phyloP scores from a whole-genome alignment of 345 rosid genomes.

The Boechera stricta region DNA sequence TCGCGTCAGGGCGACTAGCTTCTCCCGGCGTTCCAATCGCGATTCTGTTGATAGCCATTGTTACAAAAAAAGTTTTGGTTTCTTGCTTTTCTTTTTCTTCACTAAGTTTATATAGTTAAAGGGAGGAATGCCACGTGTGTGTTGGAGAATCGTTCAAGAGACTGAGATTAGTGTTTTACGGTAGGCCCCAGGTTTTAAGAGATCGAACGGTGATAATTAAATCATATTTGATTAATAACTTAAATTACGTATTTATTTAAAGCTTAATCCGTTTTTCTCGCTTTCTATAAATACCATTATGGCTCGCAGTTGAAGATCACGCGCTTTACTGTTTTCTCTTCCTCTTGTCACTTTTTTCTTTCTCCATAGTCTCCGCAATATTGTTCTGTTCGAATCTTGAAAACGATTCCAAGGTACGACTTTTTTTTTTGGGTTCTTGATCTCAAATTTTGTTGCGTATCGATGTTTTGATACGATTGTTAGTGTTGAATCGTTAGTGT shows the following conservation, averaged over 20 bases:
- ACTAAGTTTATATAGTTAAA: slow-evolving; percentile 40
- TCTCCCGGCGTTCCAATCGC: slow-evolving; percentile 69
- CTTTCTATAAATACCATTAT: slow-evolving; percentile 41
- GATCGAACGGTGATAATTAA: slow-evolving; percentile 28
- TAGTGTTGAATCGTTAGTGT: neutral
- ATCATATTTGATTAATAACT: neutral
- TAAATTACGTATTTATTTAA: slow-evolving; percentile 6
- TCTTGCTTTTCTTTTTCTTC: neutral
- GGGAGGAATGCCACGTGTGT: slow-evolving; percentile 34
- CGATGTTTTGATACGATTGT: neutral
- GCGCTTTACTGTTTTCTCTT: slow-evolving; percentile 38
- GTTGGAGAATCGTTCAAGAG: slow-evolving; percentile 45
- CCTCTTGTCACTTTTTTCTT: slow-evolving; percentile 22
- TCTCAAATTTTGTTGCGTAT: slow-evolving; percentile 21
- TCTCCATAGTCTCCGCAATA: slow-evolving; percentile 26
- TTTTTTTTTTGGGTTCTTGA: slow-evolving; percentile 15
- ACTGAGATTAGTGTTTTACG: slow-evolving; percentile 38
- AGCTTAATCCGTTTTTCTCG: slow-evolving; percentile 38
- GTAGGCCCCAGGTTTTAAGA: slow-evolving; percentile 19
- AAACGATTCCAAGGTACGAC: slow-evolving; percentile 42
- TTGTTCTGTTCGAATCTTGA: slow-evolving; percentile 31
- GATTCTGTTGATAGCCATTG: slow-evolving; percentile 67
- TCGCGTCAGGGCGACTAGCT: slow-evolving; percentile 67
- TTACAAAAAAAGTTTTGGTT: neutral
- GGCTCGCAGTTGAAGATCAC: slow-evolving; percentile 35